Evolutionary conservation across 441 rosid species (phyloP).

Genomic region (Jatropha multifida): DNA sequence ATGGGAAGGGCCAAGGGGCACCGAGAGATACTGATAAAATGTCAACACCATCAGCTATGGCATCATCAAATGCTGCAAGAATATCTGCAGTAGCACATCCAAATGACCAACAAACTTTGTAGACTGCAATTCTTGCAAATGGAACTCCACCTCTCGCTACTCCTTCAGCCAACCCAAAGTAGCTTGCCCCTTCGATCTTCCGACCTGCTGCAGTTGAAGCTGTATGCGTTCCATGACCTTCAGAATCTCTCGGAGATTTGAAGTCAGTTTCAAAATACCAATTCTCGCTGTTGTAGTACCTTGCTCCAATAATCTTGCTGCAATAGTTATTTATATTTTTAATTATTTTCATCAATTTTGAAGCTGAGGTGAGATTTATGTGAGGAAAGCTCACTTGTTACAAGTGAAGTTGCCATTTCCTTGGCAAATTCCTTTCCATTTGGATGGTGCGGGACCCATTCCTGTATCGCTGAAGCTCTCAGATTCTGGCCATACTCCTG

Average conservation of each 20-base stretch:
- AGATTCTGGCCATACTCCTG: conserved; percentile 61
- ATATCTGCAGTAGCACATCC: conserved; percentile 41
- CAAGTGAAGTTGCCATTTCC: conserved; percentile 1
- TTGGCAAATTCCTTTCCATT: conserved; percentile 50
- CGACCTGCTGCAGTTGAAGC: conserved; percentile 42
- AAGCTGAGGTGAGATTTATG: too few relatives aligned
- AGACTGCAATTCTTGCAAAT: conserved; percentile 40
- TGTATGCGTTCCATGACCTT: conserved; percentile 48
- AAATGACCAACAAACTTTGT: conserved; percentile 46
- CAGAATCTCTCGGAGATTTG: conserved; percentile 40
- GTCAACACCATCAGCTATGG: conserved; percentile 62
- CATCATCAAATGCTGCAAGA: conserved; percentile 49
- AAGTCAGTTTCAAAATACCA: not conserved
- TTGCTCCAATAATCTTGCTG: conserved; percentile 51
- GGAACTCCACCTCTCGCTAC: conserved; percentile 47
- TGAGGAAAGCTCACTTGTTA: not conserved
- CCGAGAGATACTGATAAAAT: conserved; percentile 74
- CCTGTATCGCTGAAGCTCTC: conserved; percentile 46
- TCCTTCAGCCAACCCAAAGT: conserved; percentile 36
- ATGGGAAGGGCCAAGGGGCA: conserved; percentile 19
- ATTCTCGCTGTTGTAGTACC: conserved; percentile 29
- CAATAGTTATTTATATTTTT: not conserved
- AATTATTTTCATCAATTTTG: too few relatives aligned
- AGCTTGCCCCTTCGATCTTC: conserved; percentile 29
- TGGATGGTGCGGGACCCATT: conserved; percentile 39